Conservation (phyloP, 2,329 filamentous ascomycete genomes). For the Fusarium sp. region DNA sequence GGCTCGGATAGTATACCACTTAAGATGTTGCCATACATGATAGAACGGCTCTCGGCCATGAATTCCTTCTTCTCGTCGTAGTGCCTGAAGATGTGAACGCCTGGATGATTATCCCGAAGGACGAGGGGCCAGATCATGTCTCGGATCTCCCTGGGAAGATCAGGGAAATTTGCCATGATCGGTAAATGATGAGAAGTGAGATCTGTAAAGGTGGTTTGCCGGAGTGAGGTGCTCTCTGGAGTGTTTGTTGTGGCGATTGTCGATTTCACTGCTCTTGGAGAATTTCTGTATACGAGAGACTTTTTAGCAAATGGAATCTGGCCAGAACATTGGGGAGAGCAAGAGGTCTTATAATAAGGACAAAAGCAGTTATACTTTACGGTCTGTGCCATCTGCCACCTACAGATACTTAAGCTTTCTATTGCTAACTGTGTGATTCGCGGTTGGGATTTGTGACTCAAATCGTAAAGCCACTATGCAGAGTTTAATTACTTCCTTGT, state of each 20-base stretch:
- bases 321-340: neutral
- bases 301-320: neutral
- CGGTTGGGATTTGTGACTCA: neutral
- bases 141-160: conserved; percentile 7
- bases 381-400: neutral
- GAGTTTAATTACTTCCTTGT: neutral
- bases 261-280: neutral
- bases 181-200: neutral
- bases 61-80: neutral
- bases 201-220: neutral
- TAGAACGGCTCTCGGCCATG: neutral
- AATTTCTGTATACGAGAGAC: neutral
- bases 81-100: neutral
- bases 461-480: neutral
- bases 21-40: neutral
- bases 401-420: neutral
- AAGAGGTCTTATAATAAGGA: neutral
- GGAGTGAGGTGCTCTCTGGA: neutral
- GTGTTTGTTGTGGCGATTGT: neutral
- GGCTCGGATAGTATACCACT: neutral
- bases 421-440: neutral
- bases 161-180: neutral
- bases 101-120: neutral
- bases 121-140: conserved; percentile 7
- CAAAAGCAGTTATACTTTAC: neutral